These are phyloP conservation scores for Phytophthora rubi DNA, from an alignment of 352 stramenopile genomes.

Conservation along the genomic window DNA sequence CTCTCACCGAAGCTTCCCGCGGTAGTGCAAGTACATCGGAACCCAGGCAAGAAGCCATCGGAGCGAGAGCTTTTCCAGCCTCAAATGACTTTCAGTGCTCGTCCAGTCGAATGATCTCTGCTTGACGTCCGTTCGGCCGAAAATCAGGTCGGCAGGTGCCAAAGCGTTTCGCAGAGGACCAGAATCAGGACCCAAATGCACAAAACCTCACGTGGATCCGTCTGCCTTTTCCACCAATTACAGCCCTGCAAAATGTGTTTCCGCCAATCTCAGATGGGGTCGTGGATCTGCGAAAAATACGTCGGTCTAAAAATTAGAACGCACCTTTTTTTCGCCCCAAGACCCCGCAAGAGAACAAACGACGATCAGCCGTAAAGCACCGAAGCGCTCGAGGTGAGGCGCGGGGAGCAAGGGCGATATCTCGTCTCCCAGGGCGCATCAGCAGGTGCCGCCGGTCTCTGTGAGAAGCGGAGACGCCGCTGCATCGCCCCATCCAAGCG, in stretches of 20 bases:
- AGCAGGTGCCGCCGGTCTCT: neutral
- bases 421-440: slow-evolving; percentile 18
- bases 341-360: slow-evolving; percentile 39
- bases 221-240: slow-evolving; percentile 13
- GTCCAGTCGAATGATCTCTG: neutral
- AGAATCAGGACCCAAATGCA: neutral
- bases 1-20: neutral
- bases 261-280: neutral
- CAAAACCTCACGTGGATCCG: neutral
- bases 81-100: neutral
- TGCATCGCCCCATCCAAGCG: slow-evolving; percentile 3
- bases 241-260: neutral
- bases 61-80: neutral
- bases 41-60: neutral
- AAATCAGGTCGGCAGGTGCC: slow-evolving; percentile 26
- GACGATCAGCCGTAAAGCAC: slow-evolving; percentile 34
- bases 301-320: neutral
- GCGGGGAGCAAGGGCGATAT: no score
- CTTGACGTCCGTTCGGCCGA: slow-evolving; percentile 8
- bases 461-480: slow-evolving; percentile 6
- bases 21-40: neutral
- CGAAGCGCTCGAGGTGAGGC: neutral
- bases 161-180: neutral
- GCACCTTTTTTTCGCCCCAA: slow-evolving; percentile 19
- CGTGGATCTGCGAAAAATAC: neutral